A percentile compares a stretch with the other conserved stretches of the same genome.
Conservation (phyloP, 106 monocot species). For the Platanthera zijinensis region DNA sequence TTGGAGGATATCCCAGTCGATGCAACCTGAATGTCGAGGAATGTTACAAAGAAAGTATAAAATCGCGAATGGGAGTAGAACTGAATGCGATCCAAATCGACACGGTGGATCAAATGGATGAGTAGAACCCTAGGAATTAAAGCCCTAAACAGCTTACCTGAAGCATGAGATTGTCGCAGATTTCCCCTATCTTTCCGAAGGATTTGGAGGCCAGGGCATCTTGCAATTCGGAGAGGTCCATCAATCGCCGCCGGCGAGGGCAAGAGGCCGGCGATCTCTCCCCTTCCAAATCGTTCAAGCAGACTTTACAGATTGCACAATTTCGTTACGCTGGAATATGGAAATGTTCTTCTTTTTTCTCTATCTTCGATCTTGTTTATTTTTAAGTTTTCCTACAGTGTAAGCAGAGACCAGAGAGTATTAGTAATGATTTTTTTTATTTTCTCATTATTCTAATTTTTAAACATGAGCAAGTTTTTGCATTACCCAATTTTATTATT, state of each 20-base stretch:
- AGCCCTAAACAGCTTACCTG: constrained; percentile 28
- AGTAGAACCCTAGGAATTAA: constrained; percentile 10
- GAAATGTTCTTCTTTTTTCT: not conserved
- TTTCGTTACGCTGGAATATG: not conserved
- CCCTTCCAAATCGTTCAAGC: no score
- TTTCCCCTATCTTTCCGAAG: constrained; percentile 46
- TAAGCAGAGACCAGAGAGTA: not conserved
- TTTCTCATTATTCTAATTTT: no score
- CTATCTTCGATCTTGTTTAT: not conserved
- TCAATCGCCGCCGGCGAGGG: not conserved
- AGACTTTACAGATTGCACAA: not conserved
- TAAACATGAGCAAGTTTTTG: no score
- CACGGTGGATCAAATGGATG: not conserved
- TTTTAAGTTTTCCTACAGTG: not conserved
- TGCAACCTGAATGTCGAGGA: constrained; percentile 38
- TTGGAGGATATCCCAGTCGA: constrained; percentile 45
- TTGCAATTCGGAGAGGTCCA: constrained; percentile 74
- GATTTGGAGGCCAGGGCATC: constrained; percentile 57
- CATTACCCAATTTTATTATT: no score
- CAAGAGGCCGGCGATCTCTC: not conserved
- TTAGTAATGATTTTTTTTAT: no score
- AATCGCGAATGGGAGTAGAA: not conserved
- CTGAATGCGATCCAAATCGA: not conserved
- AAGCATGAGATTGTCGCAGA: constrained; percentile 91
- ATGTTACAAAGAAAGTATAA: not conserved